Evolutionary conservation across 1,284 basidiomycete species (phyloP).

Genomic region (Ceratobasidium sp.): DNA sequence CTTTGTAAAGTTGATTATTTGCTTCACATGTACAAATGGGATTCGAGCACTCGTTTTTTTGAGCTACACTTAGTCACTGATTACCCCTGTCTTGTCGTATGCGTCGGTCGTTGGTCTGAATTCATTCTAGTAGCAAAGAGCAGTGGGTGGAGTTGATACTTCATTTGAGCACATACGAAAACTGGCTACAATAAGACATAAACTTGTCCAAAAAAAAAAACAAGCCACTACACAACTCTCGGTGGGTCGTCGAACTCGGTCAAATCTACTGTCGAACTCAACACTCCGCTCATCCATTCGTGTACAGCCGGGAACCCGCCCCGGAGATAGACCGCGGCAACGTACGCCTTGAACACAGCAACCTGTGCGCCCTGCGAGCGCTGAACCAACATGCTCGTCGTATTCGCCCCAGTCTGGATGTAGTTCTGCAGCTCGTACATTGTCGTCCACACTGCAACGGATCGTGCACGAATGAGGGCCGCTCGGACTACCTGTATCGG

Average conservation of each 20-base stretch:
- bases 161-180: not conserved
- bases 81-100: slow-evolving; percentile 37
- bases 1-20: slow-evolving; percentile 19
- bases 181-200: not conserved
- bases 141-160: not conserved
- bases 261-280: slow-evolving; percentile 30
- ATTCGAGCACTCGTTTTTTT: slow-evolving; percentile 25
- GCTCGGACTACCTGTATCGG: slow-evolving; percentile 29
- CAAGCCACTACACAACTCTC: slow-evolving; percentile 5
- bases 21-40: slow-evolving; percentile 34
- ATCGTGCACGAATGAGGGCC: slow-evolving; percentile 36
- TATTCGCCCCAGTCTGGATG: slow-evolving; percentile 13
- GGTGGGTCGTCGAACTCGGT: slow-evolving; percentile 32
- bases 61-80: slow-evolving; percentile 27
- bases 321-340: slow-evolving; percentile 35
- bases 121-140: slow-evolving; percentile 17
- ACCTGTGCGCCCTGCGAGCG: slow-evolving; percentile 41
- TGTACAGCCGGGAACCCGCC: slow-evolving; percentile 28
- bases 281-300: slow-evolving; percentile 21
- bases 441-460: slow-evolving; percentile 38
- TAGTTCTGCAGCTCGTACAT: slow-evolving; percentile 35
- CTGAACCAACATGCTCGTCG: slow-evolving; percentile 19
- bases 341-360: slow-evolving; percentile 39
- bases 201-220: not conserved
- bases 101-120: slow-evolving; percentile 25